phyloP scores from a whole-genome alignment of 805 yeast genomes.

The Schizosaccharomyces cryophilus region DNA sequence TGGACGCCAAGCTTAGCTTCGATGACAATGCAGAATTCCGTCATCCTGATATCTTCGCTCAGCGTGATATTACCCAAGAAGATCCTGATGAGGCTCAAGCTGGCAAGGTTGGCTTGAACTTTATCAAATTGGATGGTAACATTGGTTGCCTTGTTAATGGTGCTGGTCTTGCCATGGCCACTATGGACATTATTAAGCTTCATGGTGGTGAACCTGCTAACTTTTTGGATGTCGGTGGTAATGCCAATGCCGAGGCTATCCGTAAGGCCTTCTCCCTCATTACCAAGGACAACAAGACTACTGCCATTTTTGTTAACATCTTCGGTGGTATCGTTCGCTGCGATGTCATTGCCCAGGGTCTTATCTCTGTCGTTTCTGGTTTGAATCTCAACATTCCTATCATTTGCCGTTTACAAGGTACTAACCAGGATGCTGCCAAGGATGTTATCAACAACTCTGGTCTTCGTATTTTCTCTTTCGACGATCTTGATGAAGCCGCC shows the following conservation, averaged over 20 bases:
- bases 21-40: slow-evolving; percentile 92
- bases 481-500: slow-evolving; percentile 93
- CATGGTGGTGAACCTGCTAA: slow-evolving; percentile 98
- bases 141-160: slow-evolving; percentile 98
- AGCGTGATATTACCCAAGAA: slow-evolving; percentile 96
- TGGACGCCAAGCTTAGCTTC: slow-evolving; percentile 97
- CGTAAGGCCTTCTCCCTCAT: slow-evolving; percentile 89
- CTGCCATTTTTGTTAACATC: slow-evolving; percentile 91
- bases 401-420: slow-evolving; percentile 96
- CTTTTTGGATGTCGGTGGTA: slow-evolving; percentile 99
- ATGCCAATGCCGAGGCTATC: slow-evolving; percentile 95
- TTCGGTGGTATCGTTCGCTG: slow-evolving; percentile 99
- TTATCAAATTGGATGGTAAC: slow-evolving; percentile 93
- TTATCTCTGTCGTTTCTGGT: slow-evolving; percentile 82
- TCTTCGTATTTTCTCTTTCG: slow-evolving; percentile 70
- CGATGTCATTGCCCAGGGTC: slow-evolving; percentile 94
- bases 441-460: slow-evolving; percentile 70
- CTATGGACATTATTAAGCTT: slow-evolving; percentile 95
- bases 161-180: slow-evolving; percentile 99
- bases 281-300: slow-evolving; percentile 65
- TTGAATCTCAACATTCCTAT: slow-evolving; percentile 80
- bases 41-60: slow-evolving; percentile 77
- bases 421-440: slow-evolving; percentile 76
- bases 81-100: slow-evolving; percentile 94
- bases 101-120: slow-evolving; percentile 68